Evolutionary conservation across 116 monocot species (phyloP).

Genomic region (Posidonia oceanica): DNA sequence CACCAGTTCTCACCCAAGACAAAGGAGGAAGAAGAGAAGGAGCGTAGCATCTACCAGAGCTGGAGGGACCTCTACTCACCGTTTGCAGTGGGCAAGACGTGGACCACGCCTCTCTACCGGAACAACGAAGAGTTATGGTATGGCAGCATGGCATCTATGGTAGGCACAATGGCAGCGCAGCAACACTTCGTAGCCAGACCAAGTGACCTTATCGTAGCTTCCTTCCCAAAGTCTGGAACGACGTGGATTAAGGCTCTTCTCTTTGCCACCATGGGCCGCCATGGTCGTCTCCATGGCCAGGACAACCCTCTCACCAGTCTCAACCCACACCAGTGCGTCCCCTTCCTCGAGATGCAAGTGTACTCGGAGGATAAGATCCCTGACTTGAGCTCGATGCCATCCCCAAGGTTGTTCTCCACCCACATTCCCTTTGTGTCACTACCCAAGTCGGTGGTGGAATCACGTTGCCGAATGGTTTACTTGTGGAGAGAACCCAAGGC

Average conservation of each 20-base stretch:
- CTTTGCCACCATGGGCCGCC: constrained; percentile 14
- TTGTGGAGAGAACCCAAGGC: constrained; percentile 9
- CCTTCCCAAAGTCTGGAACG: constrained; percentile 12
- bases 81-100: neutral
- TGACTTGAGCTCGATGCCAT: neutral
- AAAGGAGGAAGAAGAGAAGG: no score
- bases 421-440: constrained; percentile 11
- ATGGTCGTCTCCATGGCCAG: neutral
- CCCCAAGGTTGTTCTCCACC: constrained; percentile 14
- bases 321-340: constrained; percentile 16
- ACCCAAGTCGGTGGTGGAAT: neutral
- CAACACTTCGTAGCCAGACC: constrained; percentile 4
- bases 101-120: neutral
- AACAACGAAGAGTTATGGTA: neutral
- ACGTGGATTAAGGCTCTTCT: constrained; percentile 19
- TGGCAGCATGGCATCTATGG: neutral
- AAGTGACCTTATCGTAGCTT: constrained; percentile 9
- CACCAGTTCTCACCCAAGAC: no score
- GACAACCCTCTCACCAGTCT: neutral
- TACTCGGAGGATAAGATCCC: neutral
- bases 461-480: neutral
- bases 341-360: constrained; percentile 10
- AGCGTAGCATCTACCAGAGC: no score
- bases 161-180: neutral
- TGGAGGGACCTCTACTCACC: neutral